These are phyloP conservation scores for Diplocarpon mali DNA, from an alignment of 2,329 filamentous ascomycete species.

Conservation along the genomic window DNA sequence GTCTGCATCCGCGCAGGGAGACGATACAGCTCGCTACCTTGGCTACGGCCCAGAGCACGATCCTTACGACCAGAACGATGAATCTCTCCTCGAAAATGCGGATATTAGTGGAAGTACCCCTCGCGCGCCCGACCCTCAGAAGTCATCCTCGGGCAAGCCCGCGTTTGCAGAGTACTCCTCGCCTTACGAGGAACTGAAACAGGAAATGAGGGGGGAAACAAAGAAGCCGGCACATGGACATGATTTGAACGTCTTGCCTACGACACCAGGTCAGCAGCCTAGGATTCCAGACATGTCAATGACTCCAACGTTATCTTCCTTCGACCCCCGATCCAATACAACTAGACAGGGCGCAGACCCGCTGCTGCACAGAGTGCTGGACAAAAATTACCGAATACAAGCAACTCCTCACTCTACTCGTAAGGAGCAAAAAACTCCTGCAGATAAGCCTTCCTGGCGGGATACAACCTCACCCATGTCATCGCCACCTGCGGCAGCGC, in stretches of 20 bases:
- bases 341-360: conserved; percentile 48
- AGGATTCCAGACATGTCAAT: conserved; percentile 51
- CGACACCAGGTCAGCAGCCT: conserved; percentile 29
- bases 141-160: conserved; percentile 30
- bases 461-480: conserved; percentile 37
- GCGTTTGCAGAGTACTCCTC: conserved; percentile 59
- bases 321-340: conserved; percentile 36
- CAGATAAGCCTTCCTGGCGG: conserved; percentile 25
- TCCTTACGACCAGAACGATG: conserved; percentile 34
- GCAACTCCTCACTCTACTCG: conserved; percentile 67
- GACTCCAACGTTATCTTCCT: conserved; percentile 48
- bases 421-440: conserved; percentile 29
- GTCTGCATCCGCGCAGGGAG: conserved; percentile 33
- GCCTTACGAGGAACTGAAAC: conserved; percentile 63
- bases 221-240: conserved; percentile 30
- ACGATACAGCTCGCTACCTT: conserved; percentile 20
- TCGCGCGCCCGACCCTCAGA: conserved; percentile 41
- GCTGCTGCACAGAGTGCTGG: conserved; percentile 79
- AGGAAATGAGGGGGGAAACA: conserved; percentile 43
- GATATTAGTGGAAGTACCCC: conserved; percentile 60
- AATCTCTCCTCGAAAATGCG: conserved; percentile 55
- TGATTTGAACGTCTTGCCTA: conserved; percentile 29
- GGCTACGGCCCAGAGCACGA: conserved; percentile 22
- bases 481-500: conserved; percentile 68
- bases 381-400: conserved; percentile 91